phyloP scores from a whole-genome alignment of 768 basidiomycete genomes.

The Lactarius sp. region DNA sequence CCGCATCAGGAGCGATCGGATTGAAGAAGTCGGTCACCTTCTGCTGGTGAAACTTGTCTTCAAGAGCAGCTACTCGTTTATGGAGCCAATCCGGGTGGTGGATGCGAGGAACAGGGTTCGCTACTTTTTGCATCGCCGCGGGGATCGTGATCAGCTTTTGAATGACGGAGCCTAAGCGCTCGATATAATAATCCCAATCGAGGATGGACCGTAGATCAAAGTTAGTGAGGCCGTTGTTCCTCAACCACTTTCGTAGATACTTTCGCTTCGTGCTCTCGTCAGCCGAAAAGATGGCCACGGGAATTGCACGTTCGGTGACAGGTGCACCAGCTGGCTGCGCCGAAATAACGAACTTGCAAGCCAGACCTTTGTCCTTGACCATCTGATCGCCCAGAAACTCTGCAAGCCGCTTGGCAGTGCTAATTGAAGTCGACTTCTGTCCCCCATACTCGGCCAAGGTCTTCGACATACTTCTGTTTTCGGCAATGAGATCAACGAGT shows the following conservation, averaged over 20 bases:
- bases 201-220: slow-evolving; percentile 93
- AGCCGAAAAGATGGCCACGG: slow-evolving; percentile 95
- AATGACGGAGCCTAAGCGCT: slow-evolving; percentile 94
- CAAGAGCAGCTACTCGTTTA: slow-evolving; percentile 78
- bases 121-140: slow-evolving; percentile 94
- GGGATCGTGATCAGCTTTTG: slow-evolving; percentile 99
- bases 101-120: slow-evolving; percentile 94
- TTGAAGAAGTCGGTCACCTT: slow-evolving; percentile 95
- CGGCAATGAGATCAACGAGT: slow-evolving; percentile 94
- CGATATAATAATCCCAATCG: slow-evolving; percentile 99
- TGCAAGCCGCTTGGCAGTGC: slow-evolving; percentile 88
- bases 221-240: slow-evolving; percentile 78
- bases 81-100: slow-evolving; percentile 97
- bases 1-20: slow-evolving; percentile 34
- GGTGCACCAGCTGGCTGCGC: slow-evolving; percentile 88
- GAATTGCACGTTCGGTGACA: slow-evolving; percentile 94
- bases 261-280: slow-evolving; percentile 86
- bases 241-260: slow-evolving; percentile 95
- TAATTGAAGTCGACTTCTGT: slow-evolving; percentile 98
- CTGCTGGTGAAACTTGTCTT: slow-evolving; percentile 98
- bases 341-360: slow-evolving; percentile 99
- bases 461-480: slow-evolving; percentile 96
- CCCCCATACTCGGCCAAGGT: slow-evolving; percentile 93
- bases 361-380: slow-evolving; percentile 99
- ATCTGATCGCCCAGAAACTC: slow-evolving; percentile 97